Conservation (phyloP, 2,329 filamentous ascomycete species). For the Aspergillus sp. region DNA sequence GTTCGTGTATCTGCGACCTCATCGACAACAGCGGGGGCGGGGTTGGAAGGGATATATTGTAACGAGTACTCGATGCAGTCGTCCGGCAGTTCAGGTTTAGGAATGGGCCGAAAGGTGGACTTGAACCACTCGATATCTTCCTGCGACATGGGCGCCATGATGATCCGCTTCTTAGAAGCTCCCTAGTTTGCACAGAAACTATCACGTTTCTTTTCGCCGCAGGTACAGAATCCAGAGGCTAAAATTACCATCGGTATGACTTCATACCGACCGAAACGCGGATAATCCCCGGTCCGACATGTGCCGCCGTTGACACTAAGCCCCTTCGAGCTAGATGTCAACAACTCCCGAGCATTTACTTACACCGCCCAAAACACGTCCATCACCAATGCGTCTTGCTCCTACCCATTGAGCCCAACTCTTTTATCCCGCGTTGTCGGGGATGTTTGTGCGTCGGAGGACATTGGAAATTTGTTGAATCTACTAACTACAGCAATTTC, state of each 20-base stretch:
- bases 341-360: conserved; percentile 30
- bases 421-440: conserved; percentile 7
- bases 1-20: conserved; percentile 55
- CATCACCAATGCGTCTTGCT: conserved; percentile 15
- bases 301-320: conserved; percentile 25
- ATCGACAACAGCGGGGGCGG: conserved; percentile 54
- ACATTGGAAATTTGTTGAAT: background rate
- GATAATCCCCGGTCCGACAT: conserved; percentile 25
- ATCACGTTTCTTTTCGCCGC: background rate
- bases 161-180: background rate
- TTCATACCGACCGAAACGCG: conserved; percentile 32
- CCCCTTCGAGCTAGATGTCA: conserved; percentile 41
- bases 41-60: conserved; percentile 63
- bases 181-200: background rate
- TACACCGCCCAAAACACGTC: conserved; percentile 37
- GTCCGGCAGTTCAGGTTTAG: conserved; percentile 68
- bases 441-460: conserved; percentile 30
- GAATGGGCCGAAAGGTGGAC: conserved; percentile 64
- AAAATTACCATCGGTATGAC: conserved; percentile 28
- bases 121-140: conserved; percentile 66
- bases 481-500: conserved; percentile 7
- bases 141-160: conserved; percentile 46
- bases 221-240: background rate
- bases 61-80: conserved; percentile 85
- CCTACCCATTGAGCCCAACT: conserved; percentile 7